A percentile compares a stretch with the other conserved stretches of the same genome.
Evolutionary conservation across 23 red algal genomes (phyloP).

Genomic region (Pyropia haitanensis): DNA sequence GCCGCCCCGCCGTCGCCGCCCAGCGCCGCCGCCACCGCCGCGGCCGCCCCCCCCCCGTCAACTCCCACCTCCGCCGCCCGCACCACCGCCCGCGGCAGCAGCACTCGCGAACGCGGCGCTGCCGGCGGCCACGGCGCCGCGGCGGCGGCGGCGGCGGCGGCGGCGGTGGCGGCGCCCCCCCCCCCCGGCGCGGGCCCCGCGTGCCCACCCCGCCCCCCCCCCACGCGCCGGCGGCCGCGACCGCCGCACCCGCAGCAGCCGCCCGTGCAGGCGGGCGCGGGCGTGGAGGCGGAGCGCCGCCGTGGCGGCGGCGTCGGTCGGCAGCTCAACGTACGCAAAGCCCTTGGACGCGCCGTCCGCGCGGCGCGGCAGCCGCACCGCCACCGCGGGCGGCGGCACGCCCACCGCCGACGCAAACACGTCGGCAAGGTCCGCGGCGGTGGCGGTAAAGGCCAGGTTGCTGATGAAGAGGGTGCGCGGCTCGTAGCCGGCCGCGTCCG

Average conservation of each 20-base stretch:
- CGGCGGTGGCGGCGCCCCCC: too few relatives aligned
- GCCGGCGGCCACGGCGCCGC: too few relatives aligned
- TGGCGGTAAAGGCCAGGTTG: slow-evolving; percentile 36
- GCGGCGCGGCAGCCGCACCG: slow-evolving; percentile 36
- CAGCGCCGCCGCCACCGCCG: too few relatives aligned
- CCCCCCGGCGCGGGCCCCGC: too few relatives aligned
- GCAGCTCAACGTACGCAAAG: slow-evolving; percentile 53
- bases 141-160: too few relatives aligned
- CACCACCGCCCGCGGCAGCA: too few relatives aligned
- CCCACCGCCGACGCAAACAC: slow-evolving; percentile 15
- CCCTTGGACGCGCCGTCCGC: slow-evolving; percentile 54
- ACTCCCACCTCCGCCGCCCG: too few relatives aligned
- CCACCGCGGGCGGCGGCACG: background rate
- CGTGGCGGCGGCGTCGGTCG: slow-evolving; percentile 12
- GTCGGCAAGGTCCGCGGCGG: slow-evolving; percentile 17
- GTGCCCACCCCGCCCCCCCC: background rate
- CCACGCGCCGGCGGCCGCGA: slow-evolving; percentile 32
- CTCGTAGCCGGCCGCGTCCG: slow-evolving; percentile 5
- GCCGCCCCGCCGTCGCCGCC: too few relatives aligned
- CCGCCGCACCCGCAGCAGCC: slow-evolving; percentile 36
- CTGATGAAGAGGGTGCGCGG: slow-evolving; percentile 45
- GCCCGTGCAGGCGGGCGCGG: slow-evolving; percentile 12
- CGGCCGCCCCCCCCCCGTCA: too few relatives aligned
- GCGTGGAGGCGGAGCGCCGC: slow-evolving; percentile 15
- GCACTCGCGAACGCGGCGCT: too few relatives aligned